Evolutionary conservation across 768 basidiomycete species (phyloP), one percentile per base, ranked within the genome.

Genomic region (Boletus barrowsii): DNA sequence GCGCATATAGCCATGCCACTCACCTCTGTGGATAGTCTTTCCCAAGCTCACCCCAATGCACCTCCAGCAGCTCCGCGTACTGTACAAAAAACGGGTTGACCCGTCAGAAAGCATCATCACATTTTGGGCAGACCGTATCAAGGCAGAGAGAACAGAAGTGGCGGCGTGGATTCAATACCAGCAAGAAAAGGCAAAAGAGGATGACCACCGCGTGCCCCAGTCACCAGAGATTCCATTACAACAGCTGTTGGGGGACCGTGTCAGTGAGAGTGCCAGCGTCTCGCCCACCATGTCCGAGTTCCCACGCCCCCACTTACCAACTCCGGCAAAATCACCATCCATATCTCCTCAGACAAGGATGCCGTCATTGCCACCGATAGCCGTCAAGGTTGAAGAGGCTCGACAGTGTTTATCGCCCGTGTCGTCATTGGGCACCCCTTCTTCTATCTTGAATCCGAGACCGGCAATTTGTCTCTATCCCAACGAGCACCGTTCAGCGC

Each of bases 331-430:
- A 18, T 70, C 68, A 0, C 68, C 69, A 0, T 30, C 49, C 1
- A 42, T 30, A 47, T 53, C 56, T 0, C 59, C 58, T 2, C 49
- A 52, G 3, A 51, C 51, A 22, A 51, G 68, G 15, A 36, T 60
- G 33, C 58, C 33, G 17, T 72, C 70, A n/a, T 46, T 72, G 30
- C 69, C 69, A 0, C 62, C 64, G 24, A 72, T 70, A 33, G 64
- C 62, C 10, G 57, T 72, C 45, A 70, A 70, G 53, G 26, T 56
- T 11, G 69, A 70, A n/a, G 67, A 66, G 0, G 1, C 22, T 13
- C 44, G 44, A 41, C 51, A 41, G 14, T 51, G 36, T 26, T 13
- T 50, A 2, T 55, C 47, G 0, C 56, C 57, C 17, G 29, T 51
- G 29, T 43, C 43, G 30, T 37, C 51, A 32, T 10, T 33, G 13